These are phyloP conservation scores for Friedmanniomyces endolithicus DNA, from an alignment of 495 filamentous ascomycete genomes.

Conservation along the genomic window DNA sequence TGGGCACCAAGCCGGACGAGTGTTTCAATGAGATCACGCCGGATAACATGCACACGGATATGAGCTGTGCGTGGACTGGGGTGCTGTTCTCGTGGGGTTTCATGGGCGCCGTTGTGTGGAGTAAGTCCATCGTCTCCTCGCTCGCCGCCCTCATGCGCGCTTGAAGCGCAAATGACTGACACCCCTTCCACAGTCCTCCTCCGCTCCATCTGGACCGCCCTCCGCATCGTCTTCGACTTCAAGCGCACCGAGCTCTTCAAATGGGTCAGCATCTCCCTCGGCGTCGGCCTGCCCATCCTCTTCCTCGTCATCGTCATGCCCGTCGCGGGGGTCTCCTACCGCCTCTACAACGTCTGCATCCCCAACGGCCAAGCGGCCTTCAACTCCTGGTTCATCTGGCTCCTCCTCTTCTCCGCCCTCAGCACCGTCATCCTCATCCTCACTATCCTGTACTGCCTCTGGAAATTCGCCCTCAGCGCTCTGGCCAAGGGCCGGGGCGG, in stretches of 20 bases:
- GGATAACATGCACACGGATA: conserved; percentile 24
- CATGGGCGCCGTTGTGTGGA: conserved; percentile 26
- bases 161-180: neutral
- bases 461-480: conserved; percentile 21
- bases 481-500: neutral
- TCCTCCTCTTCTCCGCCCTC: conserved; percentile 24
- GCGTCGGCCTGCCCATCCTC: conserved; percentile 21
- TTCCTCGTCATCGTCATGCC: conserved; percentile 22
- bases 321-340: conserved; percentile 27
- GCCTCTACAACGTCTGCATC: conserved; percentile 27
- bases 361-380: conserved; percentile 24
- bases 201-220: conserved; percentile 29
- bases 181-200: conserved; percentile 22
- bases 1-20: conserved; percentile 19
- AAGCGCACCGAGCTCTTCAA: conserved; percentile 23
- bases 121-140: conserved; percentile 7
- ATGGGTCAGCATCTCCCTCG: conserved; percentile 21
- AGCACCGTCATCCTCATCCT: conserved; percentile 22
- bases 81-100: conserved; percentile 23
- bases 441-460: conserved; percentile 28
- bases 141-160: neutral
- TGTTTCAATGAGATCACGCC: conserved; percentile 32
- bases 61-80: conserved; percentile 30
- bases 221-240: conserved; percentile 31
- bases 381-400: conserved; percentile 29